These are phyloP conservation scores for Sarocladium strictum DNA, from an alignment of 2,329 filamentous ascomycete species.

Conservation along the genomic window DNA sequence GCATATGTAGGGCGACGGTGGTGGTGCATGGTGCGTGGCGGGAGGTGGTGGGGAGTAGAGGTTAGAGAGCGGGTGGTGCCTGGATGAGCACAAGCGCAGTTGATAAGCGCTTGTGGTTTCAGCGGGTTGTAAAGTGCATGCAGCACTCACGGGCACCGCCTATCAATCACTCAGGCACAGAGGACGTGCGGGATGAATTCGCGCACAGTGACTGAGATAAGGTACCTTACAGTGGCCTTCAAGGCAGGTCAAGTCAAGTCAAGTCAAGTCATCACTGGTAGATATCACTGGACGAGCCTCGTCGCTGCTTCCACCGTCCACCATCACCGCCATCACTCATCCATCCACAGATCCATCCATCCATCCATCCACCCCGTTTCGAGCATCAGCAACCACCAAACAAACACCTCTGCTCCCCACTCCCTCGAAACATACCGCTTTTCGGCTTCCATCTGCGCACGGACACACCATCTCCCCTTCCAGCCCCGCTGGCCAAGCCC, in stretches of 20 bases:
- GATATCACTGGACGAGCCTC: too few species aligned
- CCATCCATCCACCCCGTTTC: too few species aligned
- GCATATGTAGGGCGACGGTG: conserved; percentile 4
- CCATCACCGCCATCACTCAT: neutral
- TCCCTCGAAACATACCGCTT: conserved; percentile 8
- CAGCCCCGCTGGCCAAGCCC: neutral
- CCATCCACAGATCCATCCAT: too few species aligned
- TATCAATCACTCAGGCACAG: too few species aligned
- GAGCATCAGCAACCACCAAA: neutral
- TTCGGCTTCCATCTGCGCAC: conserved; percentile 6
- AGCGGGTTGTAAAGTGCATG: neutral
- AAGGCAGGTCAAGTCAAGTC: too few species aligned
- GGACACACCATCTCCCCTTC: neutral
- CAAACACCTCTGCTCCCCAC: conserved; percentile 3
- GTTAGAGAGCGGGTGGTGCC: neutral
- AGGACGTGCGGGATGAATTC: too few species aligned
- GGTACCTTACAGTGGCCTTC: too few species aligned
- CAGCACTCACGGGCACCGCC: neutral
- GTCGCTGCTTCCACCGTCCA: neutral
- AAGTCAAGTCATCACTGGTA: neutral
- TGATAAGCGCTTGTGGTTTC: conserved; percentile 7
- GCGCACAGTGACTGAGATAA: too few species aligned
- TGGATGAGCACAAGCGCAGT: neutral
- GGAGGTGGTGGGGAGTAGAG: neutral
- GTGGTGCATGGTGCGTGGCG: neutral